A percentile compares a stretch with the other conserved stretches of the same genome.
Evolutionary conservation across 148 eudicot species (phyloP).

Genomic region (Dianthus caryophyllus): DNA sequence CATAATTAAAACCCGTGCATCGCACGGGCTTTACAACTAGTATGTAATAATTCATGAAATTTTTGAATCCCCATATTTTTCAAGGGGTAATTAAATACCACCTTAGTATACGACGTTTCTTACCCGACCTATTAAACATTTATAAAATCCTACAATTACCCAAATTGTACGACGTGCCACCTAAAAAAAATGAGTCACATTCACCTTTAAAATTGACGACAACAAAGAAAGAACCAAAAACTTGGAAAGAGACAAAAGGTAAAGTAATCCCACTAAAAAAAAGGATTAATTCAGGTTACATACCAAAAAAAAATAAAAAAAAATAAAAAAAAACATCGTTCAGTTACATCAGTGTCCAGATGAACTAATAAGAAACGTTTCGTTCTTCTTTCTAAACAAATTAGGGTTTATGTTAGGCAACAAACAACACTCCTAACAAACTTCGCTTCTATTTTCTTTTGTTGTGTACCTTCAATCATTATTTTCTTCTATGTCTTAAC

Average conservation of each 20-base stretch:
- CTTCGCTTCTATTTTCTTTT: not conserved
- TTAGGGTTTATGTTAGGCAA: slow-evolving; percentile 23
- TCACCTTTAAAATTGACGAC: not conserved
- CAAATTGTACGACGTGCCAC: not conserved
- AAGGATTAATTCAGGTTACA: not conserved
- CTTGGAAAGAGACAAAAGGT: slow-evolving; percentile 11
- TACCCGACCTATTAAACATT: too few relatives aligned
- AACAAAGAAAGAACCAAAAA: not conserved
- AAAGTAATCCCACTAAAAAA: slow-evolving; percentile 15
- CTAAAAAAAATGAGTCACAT: not conserved
- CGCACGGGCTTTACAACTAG: too few relatives aligned
- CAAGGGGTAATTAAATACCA: too few relatives aligned
- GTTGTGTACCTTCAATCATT: not conserved
- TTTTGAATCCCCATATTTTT: too few relatives aligned
- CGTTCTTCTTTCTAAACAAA: not conserved
- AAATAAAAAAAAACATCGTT: not conserved
- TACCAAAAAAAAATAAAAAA: too few relatives aligned
- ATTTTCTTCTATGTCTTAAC: not conserved
- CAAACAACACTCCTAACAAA: slow-evolving; percentile 8
- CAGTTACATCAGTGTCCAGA: slow-evolving; percentile 5
- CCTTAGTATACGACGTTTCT: too few relatives aligned
- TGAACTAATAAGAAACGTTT: not conserved
- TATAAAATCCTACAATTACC: not conserved
- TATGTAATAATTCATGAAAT: too few relatives aligned
- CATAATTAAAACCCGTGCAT: too few relatives aligned